These are phyloP conservation scores for Lactifluus subvellereus DNA, from an alignment of 768 basidiomycete genomes.

Conservation along the genomic window DNA sequence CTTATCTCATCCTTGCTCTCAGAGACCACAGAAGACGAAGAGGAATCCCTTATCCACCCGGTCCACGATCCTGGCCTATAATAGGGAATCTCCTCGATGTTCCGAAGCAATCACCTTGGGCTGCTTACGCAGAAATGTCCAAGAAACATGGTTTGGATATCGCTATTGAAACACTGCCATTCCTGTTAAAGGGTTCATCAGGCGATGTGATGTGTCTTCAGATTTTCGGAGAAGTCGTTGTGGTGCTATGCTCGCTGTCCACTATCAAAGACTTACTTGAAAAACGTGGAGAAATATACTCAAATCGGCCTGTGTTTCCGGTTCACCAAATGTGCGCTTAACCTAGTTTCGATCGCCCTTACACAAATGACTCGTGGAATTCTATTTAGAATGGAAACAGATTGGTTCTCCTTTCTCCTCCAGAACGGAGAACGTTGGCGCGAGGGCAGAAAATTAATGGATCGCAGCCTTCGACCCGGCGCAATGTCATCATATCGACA, in stretches of 20 bases:
- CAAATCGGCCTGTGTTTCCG: background rate
- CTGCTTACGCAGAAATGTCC: background rate
- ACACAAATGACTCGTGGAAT: background rate
- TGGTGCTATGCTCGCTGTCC: background rate
- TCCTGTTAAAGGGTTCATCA: background rate
- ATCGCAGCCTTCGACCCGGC: slow-evolving; percentile 5
- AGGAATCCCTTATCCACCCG: background rate
- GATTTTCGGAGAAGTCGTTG: background rate
- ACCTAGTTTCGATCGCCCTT: too few relatives aligned
- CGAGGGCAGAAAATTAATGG: background rate
- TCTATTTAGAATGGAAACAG: background rate
- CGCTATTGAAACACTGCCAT: too few relatives aligned
- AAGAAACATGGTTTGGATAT: too few relatives aligned
- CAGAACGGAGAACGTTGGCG: background rate
- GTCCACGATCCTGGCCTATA: background rate
- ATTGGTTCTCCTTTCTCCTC: background rate
- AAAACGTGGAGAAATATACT: slow-evolving; percentile 21
- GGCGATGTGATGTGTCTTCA: slow-evolving; percentile 5
- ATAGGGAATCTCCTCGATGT: background rate
- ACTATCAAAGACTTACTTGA: slow-evolving; percentile 4
- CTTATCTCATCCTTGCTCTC: background rate
- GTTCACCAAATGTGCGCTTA: background rate
- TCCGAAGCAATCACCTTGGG: background rate
- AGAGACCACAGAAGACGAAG: background rate
- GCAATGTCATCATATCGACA: background rate